Conservation (phyloP, 2,329 filamentous ascomycete genomes). For the Nothophoma quercina region DNA sequence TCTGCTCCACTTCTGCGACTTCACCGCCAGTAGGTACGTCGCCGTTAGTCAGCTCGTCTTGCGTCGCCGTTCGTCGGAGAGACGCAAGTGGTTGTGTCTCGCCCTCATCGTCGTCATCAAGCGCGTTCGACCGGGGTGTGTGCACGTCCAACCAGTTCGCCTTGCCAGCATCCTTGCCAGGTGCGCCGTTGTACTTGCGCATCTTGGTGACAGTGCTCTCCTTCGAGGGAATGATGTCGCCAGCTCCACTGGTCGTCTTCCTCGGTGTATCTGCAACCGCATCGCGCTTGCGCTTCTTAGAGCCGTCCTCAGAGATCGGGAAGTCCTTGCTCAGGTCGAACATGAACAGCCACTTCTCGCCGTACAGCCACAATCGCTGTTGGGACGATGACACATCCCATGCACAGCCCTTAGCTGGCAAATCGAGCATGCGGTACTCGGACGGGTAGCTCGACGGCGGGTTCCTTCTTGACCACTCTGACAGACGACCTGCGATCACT, state of each 20-base stretch:
- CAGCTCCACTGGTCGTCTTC: conserved; percentile 61
- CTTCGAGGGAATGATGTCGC: conserved; percentile 59
- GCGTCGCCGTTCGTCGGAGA: conserved; percentile 35
- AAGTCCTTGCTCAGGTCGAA: conserved; percentile 82
- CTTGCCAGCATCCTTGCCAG: conserved; percentile 40
- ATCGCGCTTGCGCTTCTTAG: conserved; percentile 44
- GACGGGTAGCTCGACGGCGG: conserved; percentile 76
- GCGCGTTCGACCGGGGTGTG: conserved; percentile 26
- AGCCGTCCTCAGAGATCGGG: conserved; percentile 30
- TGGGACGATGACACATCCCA: conserved; percentile 73
- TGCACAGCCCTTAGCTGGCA: conserved; percentile 81
- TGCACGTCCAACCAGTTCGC: conserved; percentile 41
- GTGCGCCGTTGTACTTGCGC: conserved; percentile 55
- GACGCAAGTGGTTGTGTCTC: conserved; percentile 30
- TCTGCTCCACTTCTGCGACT: conserved; percentile 27
- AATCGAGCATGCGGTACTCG: conserved; percentile 76
- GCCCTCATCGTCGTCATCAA: conserved; percentile 49
- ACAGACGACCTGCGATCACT: conserved; percentile 76
- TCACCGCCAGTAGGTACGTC: conserved; percentile 23
- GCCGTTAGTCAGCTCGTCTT: conserved; percentile 30
- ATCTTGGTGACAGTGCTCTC: conserved; percentile 57
- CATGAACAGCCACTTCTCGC: conserved; percentile 88
- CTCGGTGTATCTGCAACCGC: conserved; percentile 14
- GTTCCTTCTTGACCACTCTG: conserved; percentile 86
- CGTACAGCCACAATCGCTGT: conserved; percentile 82